These are phyloP conservation scores for Botrytis paeoniae DNA, from an alignment of 2,329 filamentous ascomycete genomes.

Conservation along the genomic window DNA sequence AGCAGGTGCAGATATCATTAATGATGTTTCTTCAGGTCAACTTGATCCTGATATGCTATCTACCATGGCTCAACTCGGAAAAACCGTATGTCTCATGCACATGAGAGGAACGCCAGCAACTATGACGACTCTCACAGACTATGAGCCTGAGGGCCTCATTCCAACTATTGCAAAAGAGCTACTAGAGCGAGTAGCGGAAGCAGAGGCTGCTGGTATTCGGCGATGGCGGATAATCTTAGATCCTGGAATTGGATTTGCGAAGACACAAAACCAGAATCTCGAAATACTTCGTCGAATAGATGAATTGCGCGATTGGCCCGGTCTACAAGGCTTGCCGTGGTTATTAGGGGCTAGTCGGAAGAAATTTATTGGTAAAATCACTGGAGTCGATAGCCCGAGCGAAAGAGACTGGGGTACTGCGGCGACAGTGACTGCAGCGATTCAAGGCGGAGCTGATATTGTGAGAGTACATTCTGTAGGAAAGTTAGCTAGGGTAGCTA, in stretches of 20 bases:
- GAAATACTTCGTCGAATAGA: slow-evolving; percentile 68
- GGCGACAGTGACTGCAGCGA: slow-evolving; percentile 78
- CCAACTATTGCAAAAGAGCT: slow-evolving; percentile 56
- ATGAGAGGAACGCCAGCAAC: slow-evolving; percentile 68
- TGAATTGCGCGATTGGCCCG: slow-evolving; percentile 62
- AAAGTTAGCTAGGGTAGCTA: slow-evolving; percentile 81
- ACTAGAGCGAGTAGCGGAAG: slow-evolving; percentile 61
- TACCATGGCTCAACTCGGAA: slow-evolving; percentile 73
- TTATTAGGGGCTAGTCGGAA: slow-evolving; percentile 87
- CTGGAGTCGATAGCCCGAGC: slow-evolving; percentile 66
- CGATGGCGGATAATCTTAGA: slow-evolving; percentile 95
- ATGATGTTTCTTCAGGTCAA: slow-evolving; percentile 83
- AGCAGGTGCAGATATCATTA: slow-evolving; percentile 87
- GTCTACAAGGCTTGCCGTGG: slow-evolving; percentile 74
- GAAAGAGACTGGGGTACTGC: slow-evolving; percentile 83
- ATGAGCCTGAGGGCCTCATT: slow-evolving; percentile 53
- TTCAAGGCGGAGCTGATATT: slow-evolving; percentile 86
- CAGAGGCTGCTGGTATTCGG: slow-evolving; percentile 75
- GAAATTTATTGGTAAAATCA: slow-evolving; percentile 79
- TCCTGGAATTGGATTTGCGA: slow-evolving; percentile 92
- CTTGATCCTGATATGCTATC: slow-evolving; percentile 79
- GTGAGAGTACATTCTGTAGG: slow-evolving; percentile 86
- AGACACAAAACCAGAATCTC: slow-evolving; percentile 76
- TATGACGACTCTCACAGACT: slow-evolving; percentile 57
- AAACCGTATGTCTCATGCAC: slow-evolving; percentile 74